Percentiles rank a stretch among this genome's conserved stretches.
Conservation (phyloP, 257 asterid species). For the Jaltomata sinuosa region DNA sequence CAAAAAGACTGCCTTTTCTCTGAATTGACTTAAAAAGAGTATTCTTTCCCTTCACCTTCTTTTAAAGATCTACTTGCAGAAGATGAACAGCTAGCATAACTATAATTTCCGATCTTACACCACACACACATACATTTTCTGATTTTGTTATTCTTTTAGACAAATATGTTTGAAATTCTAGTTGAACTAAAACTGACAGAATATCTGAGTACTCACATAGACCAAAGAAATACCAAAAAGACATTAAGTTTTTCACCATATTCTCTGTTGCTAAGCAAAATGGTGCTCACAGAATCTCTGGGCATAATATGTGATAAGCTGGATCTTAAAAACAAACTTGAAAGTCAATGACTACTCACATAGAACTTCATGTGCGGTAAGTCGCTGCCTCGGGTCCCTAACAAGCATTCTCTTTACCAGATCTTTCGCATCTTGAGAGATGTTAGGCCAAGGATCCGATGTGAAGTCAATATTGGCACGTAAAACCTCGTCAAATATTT, state of each 20-base stretch:
- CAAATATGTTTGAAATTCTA: background rate
- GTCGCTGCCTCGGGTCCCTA: constrained; percentile 51
- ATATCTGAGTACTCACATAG: background rate
- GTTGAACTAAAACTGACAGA: background rate
- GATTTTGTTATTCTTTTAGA: background rate
- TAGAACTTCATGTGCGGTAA: constrained; percentile 71
- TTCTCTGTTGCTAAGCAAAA: background rate
- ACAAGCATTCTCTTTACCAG: constrained; percentile 56
- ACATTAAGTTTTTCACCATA: background rate
- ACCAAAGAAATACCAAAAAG: background rate
- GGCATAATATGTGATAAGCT: background rate
- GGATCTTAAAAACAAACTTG: background rate
- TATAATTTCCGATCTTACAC: background rate
- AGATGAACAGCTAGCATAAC: background rate
- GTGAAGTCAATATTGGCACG: constrained; percentile 47
- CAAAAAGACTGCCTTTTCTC: background rate
- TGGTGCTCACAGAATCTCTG: background rate
- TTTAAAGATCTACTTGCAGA: background rate
- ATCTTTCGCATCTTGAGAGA: constrained; percentile 70
- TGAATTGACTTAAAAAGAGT: background rate
- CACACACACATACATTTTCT: background rate
- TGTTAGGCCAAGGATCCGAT: constrained; percentile 74
- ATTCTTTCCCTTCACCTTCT: background rate
- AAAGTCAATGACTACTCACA: constrained; percentile 34
- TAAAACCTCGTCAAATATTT: constrained; percentile 54